Evolutionary conservation across 1,139 yeast genomes (phyloP).

Genomic region (Magnusiomyces starmeri): DNA sequence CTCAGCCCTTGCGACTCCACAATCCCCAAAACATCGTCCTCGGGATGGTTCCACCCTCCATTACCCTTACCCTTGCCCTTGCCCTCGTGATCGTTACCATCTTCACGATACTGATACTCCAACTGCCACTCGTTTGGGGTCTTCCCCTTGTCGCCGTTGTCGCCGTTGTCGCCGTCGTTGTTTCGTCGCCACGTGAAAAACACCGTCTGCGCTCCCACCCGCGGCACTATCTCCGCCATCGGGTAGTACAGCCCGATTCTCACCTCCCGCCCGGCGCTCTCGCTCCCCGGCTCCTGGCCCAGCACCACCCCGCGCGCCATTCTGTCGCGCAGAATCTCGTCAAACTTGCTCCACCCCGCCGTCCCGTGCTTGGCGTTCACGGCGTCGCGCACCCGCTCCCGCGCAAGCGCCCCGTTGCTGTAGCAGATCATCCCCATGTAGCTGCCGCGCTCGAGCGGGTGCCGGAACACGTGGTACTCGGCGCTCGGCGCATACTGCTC

Average conservation of each 20-base stretch:
- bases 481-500: constrained; percentile 72
- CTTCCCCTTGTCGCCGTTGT: neutral
- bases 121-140: neutral
- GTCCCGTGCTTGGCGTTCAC: constrained; percentile 36
- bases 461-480: constrained; percentile 77
- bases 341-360: constrained; percentile 55
- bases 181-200: neutral
- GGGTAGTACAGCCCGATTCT: constrained; percentile 80
- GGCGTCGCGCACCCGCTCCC: constrained; percentile 66
- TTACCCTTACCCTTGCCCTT: neutral
- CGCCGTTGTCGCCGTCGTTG: neutral
- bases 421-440: constrained; percentile 96
- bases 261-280: constrained; percentile 13
- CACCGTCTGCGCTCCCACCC: constrained; percentile 7
- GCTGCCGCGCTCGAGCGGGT: constrained; percentile 61
- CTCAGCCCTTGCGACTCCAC: constrained; percentile 84
- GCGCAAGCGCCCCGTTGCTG: constrained; percentile 83
- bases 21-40: constrained; percentile 67
- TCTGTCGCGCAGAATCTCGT: constrained; percentile 37
- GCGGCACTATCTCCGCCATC: constrained; percentile 78
- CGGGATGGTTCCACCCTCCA: constrained; percentile 38
- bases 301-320: constrained; percentile 15
- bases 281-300: neutral
- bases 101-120: neutral
- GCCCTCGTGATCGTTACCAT: constrained; percentile 3